phyloP scores from a whole-genome alignment of 306 rosid genomes.

The Prunus padus region DNA sequence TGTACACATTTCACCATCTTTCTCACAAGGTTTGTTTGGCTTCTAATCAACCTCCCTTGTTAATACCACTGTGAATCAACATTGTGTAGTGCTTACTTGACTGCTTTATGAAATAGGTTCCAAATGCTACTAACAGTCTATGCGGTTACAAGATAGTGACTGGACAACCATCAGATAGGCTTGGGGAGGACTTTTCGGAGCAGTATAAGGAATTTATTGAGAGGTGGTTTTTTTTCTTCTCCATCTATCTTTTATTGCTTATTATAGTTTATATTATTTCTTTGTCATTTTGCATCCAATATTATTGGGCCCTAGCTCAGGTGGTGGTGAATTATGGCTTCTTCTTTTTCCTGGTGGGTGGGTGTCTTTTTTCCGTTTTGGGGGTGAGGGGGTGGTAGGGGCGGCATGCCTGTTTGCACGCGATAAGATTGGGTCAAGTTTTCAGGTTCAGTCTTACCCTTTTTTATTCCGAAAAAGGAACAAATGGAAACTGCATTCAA shows the following conservation, averaged over 20 bases:
- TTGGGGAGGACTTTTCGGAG: slow-evolving; percentile 95
- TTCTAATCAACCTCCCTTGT: slow-evolving; percentile 21
- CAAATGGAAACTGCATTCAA: background rate
- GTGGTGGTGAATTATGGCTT: background rate
- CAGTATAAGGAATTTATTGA: slow-evolving; percentile 71
- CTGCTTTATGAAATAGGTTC: slow-evolving; percentile 57
- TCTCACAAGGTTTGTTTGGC: slow-evolving; percentile 72
- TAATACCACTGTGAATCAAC: slow-evolving; percentile 13
- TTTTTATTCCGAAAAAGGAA: background rate
- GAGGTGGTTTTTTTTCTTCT: slow-evolving; percentile 48
- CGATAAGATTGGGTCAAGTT: background rate
- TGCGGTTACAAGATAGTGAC: slow-evolving; percentile 97
- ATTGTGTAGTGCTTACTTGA: slow-evolving; percentile 10
- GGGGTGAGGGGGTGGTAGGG: too few species aligned
- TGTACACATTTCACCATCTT: slow-evolving; percentile 92
- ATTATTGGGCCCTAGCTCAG: background rate
- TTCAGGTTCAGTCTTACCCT: background rate
- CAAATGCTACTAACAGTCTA: slow-evolving; percentile 96
- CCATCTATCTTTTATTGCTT: slow-evolving; percentile 12
- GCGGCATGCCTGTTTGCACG: too few species aligned
- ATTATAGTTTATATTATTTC: background rate
- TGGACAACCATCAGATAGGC: slow-evolving; percentile 98
- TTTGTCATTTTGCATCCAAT: background rate
- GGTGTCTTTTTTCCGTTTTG: background rate
- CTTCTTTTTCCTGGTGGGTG: background rate